Evolutionary conservation across 495 filamentous ascomycete genomes (phyloP).

Genomic region (Immersiella caudata): DNA sequence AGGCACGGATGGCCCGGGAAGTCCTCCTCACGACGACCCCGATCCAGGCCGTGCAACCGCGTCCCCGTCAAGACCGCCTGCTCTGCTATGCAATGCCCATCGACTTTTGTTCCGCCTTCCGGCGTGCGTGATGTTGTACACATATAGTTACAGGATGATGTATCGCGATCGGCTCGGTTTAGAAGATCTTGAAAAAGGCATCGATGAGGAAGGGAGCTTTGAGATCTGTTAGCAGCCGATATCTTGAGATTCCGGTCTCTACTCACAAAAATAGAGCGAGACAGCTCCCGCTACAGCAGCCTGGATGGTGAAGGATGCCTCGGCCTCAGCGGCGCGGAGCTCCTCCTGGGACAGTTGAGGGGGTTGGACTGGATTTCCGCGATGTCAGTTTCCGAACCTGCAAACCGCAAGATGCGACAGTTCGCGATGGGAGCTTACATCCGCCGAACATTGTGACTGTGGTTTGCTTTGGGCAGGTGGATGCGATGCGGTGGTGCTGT

Average conservation of each 20-base stretch:
- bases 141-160: neutral
- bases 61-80: neutral
- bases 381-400: neutral
- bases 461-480: neutral
- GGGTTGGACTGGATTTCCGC: conserved; percentile 43
- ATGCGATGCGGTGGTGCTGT: neutral
- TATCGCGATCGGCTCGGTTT: conserved; percentile 27
- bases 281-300: conserved; percentile 63
- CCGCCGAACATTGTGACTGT: conserved; percentile 49
- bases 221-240: neutral
- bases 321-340: conserved; percentile 65
- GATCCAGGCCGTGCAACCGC: neutral
- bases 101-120: neutral
- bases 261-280: conserved; percentile 82
- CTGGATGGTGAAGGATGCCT: conserved; percentile 69
- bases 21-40: neutral
- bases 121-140: conserved; percentile 1
- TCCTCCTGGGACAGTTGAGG: conserved; percentile 56
- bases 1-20: neutral
- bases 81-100: neutral
- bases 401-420: neutral
- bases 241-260: neutral
- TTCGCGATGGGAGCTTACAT: conserved; percentile 37
- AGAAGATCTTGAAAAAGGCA: conserved; percentile 74
- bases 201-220: conserved; percentile 83